Evolutionary conservation across 306 rosid species (phyloP).

Genomic region (Prosopis cineraria): DNA sequence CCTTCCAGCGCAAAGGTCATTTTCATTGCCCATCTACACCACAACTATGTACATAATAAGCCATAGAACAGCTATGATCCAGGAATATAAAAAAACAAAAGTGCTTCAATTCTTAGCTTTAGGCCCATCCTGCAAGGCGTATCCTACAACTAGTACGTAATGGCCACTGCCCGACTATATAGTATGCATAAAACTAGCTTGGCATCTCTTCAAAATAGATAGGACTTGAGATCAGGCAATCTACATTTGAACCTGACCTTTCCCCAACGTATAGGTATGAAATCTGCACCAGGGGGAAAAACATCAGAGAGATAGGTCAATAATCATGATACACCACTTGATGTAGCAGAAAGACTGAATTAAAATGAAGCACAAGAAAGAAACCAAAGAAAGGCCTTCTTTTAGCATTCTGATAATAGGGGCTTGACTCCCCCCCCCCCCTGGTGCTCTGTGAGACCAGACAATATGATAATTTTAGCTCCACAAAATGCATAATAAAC

Average conservation of each 20-base stretch:
- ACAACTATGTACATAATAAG: slow-evolving; percentile 42
- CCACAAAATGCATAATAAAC: not conserved
- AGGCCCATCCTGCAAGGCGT: slow-evolving; percentile 4
- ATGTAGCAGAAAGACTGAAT: not conserved
- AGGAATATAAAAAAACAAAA: slow-evolving; percentile 27
- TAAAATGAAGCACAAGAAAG: not conserved
- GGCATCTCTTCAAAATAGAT: slow-evolving; percentile 20
- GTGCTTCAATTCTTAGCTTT: slow-evolving; percentile 27
- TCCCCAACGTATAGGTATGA: slow-evolving; percentile 22
- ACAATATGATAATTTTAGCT: not conserved
- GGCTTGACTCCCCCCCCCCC: not conserved
- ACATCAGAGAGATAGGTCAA: not conserved
- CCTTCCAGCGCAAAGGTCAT: slow-evolving; percentile 17
- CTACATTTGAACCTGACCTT: slow-evolving; percentile 29
- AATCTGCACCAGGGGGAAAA: slow-evolving; percentile 41
- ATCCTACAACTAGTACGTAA: slow-evolving; percentile 15
- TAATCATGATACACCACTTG: slow-evolving; percentile 5
- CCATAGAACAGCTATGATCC: not conserved
- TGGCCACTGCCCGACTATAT: not conserved
- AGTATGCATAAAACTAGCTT: slow-evolving; percentile 5
- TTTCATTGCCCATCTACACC: slow-evolving; percentile 36
- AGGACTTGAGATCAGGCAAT: slow-evolving; percentile 15
- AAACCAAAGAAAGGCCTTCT: not conserved
- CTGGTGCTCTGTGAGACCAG: not conserved
- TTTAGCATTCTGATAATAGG: not conserved